A percentile compares a stretch with the other conserved stretches of the same genome.
phyloP scores from a whole-genome alignment of 768 basidiomycete genomes.

The Nevesoporus exiguus region DNA sequence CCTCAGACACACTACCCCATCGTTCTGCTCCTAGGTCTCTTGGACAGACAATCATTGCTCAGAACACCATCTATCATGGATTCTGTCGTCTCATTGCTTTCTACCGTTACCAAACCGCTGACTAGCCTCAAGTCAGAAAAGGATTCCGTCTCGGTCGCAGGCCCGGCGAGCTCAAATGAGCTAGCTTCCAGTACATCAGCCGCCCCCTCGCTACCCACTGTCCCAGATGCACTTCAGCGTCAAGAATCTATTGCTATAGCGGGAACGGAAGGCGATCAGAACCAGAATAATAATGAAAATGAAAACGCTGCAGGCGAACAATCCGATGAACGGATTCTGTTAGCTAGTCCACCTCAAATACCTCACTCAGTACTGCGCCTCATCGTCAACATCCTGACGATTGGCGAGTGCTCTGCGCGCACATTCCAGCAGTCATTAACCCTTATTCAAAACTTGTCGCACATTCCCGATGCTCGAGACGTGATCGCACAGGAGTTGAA shows the following conservation, averaged over 20 bases:
- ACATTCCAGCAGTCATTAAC: conserved; percentile 95
- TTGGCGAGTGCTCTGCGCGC: conserved; percentile 91
- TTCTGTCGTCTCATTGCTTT: conserved; percentile 82
- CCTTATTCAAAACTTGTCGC: conserved; percentile 89
- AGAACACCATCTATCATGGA: conserved; percentile 91
- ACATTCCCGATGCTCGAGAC: conserved; percentile 84
- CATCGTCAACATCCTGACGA: conserved; percentile 96
- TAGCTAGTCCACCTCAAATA: conserved; percentile 78
- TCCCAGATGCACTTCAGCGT: conserved; percentile 7
- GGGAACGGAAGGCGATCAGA: conserved; percentile 17
- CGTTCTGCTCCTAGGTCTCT: conserved; percentile 79
- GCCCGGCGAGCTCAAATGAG: conserved; percentile 18
- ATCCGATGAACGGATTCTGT: conserved; percentile 43
- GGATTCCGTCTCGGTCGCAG: conserved; percentile 25
- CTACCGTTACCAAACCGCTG: conserved; percentile 84
- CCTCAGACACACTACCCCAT: conserved; percentile 87
- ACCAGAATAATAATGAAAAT: conserved; percentile 23
- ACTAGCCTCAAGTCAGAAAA: conserved; percentile 55
- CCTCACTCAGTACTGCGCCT: conserved; percentile 81
- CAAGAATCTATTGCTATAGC: conserved; percentile 17
- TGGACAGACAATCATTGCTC: conserved; percentile 84
- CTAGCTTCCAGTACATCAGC: conserved; percentile 7
- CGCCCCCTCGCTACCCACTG: conserved; percentile 1
- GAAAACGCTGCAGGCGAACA: conserved; percentile 18
- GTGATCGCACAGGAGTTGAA: conserved; percentile 87